Evolutionary conservation across 139 green algal genomes (phyloP).

Genomic region (Trebouxia sp.): DNA sequence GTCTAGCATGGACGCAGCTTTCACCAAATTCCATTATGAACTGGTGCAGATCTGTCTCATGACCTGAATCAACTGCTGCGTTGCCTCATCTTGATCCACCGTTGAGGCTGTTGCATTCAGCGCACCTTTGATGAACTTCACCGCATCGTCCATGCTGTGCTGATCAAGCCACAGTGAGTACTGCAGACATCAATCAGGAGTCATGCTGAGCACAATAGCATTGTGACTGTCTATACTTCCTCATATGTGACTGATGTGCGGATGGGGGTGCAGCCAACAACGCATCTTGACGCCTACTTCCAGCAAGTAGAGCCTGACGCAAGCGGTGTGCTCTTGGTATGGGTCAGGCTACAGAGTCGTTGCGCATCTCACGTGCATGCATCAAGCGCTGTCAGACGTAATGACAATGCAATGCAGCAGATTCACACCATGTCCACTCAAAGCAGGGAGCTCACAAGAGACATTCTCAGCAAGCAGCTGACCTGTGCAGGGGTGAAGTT

Average conservation of each 20-base stretch:
- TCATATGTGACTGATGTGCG: no score
- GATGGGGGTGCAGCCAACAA: no score
- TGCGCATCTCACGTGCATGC: no score
- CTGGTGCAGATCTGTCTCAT: constrained; percentile 36
- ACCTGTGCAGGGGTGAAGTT: constrained; percentile 62
- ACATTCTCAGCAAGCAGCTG: not conserved
- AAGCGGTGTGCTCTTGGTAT: no score
- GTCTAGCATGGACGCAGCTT: no score
- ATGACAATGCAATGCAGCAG: no score
- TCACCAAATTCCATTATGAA: not conserved
- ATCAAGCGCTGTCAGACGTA: no score
- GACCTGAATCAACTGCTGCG: constrained; percentile 24
- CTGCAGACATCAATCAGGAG: constrained; percentile 48
- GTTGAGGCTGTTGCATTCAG: constrained; percentile 35
- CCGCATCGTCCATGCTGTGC: constrained; percentile 62
- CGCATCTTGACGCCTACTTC: no score
- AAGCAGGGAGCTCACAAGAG: not conserved
- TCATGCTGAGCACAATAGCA: no score
- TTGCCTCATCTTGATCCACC: constrained; percentile 8
- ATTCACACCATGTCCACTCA: not conserved
- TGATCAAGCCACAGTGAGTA: constrained; percentile 95
- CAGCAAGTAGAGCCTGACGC: no score
- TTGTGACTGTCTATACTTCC: no score
- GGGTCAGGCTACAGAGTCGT: no score
- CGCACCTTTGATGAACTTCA: constrained; percentile 40